phyloP scores from a whole-genome alignment of 1,139 yeast species.

The Geotrichum citri-aurantii region DNA sequence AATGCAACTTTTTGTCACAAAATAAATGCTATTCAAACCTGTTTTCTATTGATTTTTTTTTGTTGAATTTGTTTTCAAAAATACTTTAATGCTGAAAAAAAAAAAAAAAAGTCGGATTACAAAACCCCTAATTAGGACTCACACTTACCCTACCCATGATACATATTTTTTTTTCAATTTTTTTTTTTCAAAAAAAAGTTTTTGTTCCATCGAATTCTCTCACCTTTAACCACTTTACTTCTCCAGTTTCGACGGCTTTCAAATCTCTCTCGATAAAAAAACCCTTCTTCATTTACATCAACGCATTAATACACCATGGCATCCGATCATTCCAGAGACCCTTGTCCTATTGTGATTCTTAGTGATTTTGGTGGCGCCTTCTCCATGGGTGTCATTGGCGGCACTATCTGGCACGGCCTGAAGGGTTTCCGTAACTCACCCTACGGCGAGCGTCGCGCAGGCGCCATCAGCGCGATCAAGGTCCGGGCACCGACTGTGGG shows the following conservation, averaged over 20 bases:
- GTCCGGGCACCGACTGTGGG: conserved; percentile 98
- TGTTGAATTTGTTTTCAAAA: neutral
- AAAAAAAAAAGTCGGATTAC: no score
- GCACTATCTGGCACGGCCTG: conserved; percentile 97
- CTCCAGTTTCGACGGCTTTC: neutral
- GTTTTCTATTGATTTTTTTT: no score
- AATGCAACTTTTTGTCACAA: no score
- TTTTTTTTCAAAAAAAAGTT: neutral
- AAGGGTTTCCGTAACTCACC: conserved; percentile 99
- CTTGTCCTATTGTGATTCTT: conserved; percentile 93
- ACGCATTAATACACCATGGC: conserved; percentile 20
- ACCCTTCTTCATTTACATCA: neutral
- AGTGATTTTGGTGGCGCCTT: conserved; percentile 99
- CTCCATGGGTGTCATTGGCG: conserved; percentile 98
- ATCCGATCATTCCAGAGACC: conserved; percentile 98
- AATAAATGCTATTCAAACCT: no score
- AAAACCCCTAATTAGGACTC: neutral
- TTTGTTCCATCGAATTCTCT: neutral
- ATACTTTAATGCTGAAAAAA: neutral
- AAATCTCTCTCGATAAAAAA: no score
- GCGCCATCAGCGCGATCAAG: conserved; percentile 84
- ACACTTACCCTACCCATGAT: neutral
- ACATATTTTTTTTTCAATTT: neutral
- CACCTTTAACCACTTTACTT: neutral
- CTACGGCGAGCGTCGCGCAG: conserved; percentile 81